Conservation (phyloP, 441 rosid species). For the Erodium texanum region DNA sequence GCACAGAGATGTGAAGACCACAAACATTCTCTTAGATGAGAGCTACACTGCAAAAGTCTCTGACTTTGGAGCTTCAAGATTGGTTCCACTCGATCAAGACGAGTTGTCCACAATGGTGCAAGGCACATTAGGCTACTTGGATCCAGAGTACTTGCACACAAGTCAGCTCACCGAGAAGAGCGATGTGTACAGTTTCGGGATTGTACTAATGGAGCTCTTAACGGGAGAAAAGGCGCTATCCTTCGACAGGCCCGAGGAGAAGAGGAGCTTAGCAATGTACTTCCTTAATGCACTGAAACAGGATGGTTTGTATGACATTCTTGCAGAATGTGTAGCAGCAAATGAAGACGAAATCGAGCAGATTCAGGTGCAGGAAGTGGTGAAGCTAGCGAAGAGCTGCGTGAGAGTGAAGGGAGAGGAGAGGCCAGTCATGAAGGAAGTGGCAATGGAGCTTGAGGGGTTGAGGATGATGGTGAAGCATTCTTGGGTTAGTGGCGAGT, state of each 20-base stretch:
- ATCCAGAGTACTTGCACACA: conserved; percentile 33
- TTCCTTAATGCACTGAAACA: conserved; percentile 29
- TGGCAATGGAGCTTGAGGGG: conserved; percentile 24
- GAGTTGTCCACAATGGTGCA: conserved; percentile 22
- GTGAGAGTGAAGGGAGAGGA: conserved; percentile 28
- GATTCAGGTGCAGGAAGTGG: conserved; percentile 23
- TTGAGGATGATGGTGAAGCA: conserved; percentile 7
- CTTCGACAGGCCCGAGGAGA: conserved; percentile 26
- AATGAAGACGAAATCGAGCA: conserved; percentile 19
- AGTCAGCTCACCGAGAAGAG: conserved; percentile 15
- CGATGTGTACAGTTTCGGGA: too few species aligned
- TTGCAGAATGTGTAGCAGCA: conserved; percentile 17
- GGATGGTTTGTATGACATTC: conserved; percentile 22
- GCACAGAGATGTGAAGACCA: conserved; percentile 28
- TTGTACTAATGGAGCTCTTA: conserved; percentile 26
- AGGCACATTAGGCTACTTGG: conserved; percentile 31
- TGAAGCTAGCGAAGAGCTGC: conserved; percentile 30
- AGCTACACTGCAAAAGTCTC: conserved; percentile 24
- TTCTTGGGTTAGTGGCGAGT: conserved; percentile 12
- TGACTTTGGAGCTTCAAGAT: conserved; percentile 27
- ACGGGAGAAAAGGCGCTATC: conserved; percentile 27
- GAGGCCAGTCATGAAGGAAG: conserved; percentile 39
- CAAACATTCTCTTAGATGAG: conserved; percentile 28
- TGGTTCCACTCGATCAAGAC: conserved; percentile 21
- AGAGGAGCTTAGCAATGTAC: conserved; percentile 22